Evolutionary conservation across 768 basidiomycete genomes (phyloP), one percentile per base, ranked within the genome.

Genomic region (Russula olivacea): DNA sequence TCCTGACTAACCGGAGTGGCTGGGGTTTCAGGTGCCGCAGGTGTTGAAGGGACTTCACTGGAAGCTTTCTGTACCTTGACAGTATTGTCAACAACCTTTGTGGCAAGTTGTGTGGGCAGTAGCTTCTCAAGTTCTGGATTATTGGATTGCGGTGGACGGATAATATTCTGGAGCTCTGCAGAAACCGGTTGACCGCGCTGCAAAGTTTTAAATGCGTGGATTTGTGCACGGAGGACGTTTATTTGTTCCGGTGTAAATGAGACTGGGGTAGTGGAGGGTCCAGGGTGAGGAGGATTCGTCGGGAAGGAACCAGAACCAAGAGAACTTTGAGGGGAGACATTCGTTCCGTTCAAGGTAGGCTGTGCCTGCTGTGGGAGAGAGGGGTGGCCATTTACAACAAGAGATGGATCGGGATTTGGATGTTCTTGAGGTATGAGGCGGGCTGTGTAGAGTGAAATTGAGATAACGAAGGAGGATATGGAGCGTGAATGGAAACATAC

Each of bases 221-320:
- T 92, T 68, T 93, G 91, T 0, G 88, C 84, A 15, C 88, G 82
- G n/a, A 93, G 80, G 11, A 87, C 82, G 61, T 77, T 79, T 52
- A 92, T 85, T 69, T 92, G 92, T 63, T 89, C 87, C 0, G 72
- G 76, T 4, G 89, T 87, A 71, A 95, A 93, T 5, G 88, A 87
- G 34, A 92, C 84, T 43, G 90, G 88, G 0, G 88, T 87, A 32
- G 83, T 79, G 3, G 87, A 81, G n/a, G 81, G 77, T 21, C 78
- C 73, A 14, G 83, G 83, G 43, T 79, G 76, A 14, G 80, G 76
- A 21, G 80, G 65, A 54, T 80, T 83, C 1, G 78, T 70, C 14
- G 85, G 80, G 25, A 78, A 72, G 49, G 81, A 76, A 7, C 83
- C 84, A 6, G 80, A 76, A 14, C 79, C 73, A 59, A 83, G 72